These are phyloP conservation scores for Metschnikowia koreensis DNA, from an alignment of 805 yeast species.

Conservation along the genomic window DNA sequence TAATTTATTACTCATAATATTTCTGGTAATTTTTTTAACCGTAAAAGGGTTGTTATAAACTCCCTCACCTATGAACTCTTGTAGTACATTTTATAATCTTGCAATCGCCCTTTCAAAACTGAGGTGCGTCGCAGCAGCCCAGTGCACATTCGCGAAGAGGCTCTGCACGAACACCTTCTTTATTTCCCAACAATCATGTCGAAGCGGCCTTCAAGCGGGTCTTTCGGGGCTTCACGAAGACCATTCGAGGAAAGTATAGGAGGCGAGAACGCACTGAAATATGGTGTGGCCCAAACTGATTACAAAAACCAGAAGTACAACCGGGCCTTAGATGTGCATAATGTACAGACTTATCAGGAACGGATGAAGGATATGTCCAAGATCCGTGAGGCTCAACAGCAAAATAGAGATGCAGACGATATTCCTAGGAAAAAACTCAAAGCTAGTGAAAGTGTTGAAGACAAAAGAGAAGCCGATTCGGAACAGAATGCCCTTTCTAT, in stretches of 20 bases:
- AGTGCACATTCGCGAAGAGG: slow-evolving; percentile 1
- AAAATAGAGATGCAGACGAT: background rate
- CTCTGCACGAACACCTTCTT: background rate
- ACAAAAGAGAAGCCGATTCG: background rate
- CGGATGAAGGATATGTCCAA: slow-evolving; percentile 13
- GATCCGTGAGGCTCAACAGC: background rate
- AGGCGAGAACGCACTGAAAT: slow-evolving; percentile 3
- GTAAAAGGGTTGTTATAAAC: no score
- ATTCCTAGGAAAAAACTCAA: slow-evolving; percentile 1
- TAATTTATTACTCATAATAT: no score
- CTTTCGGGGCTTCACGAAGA: slow-evolving; percentile 34
- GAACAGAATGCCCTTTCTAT: background rate
- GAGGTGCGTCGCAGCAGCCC: background rate
- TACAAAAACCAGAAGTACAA: slow-evolving; percentile 44
- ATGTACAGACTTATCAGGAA: slow-evolving; percentile 15
- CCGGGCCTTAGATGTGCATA: slow-evolving; percentile 24
- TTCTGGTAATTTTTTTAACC: no score
- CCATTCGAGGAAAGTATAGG: slow-evolving; percentile 11
- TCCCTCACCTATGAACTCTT: background rate
- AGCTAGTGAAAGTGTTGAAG: background rate
- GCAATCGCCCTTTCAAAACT: background rate
- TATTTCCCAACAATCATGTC: slow-evolving; percentile 8
- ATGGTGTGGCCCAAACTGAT: slow-evolving; percentile 25
- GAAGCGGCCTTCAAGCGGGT: slow-evolving; percentile 31
- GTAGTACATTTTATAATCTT: no score